Evolutionary conservation across 2,329 filamentous ascomycete genomes (phyloP).

Genomic region (Coleophoma cylindrospora): DNA sequence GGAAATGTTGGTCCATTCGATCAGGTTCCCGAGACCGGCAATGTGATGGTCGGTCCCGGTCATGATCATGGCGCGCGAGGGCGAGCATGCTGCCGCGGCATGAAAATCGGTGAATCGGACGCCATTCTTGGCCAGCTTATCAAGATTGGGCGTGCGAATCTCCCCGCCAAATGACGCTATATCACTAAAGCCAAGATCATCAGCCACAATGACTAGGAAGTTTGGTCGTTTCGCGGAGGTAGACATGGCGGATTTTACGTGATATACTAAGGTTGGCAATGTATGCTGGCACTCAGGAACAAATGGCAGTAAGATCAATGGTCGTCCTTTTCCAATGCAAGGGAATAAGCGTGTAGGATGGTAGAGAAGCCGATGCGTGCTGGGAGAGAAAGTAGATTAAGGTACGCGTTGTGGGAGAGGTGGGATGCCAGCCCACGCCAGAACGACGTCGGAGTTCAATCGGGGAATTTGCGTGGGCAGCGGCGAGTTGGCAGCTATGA

Average conservation of each 20-base stretch:
- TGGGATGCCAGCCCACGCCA: too few species aligned
- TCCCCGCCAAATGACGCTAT: slow-evolving; percentile 49
- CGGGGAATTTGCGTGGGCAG: too few species aligned
- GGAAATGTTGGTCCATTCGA: slow-evolving; percentile 28
- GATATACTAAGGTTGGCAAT: not conserved
- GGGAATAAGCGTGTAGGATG: too few species aligned
- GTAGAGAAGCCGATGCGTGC: too few species aligned
- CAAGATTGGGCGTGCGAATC: slow-evolving; percentile 52
- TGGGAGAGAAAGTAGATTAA: too few species aligned
- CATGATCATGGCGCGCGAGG: slow-evolving; percentile 55
- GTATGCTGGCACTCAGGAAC: not conserved
- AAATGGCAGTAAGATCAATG: too few species aligned
- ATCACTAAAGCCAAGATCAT: slow-evolving; percentile 40
- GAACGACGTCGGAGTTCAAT: too few species aligned
- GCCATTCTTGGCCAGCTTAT: slow-evolving; percentile 43
- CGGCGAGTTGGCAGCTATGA: too few species aligned
- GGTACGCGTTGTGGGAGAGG: too few species aligned
- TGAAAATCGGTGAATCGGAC: slow-evolving; percentile 55
- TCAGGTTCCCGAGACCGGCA: slow-evolving; percentile 44
- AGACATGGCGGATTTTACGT: not conserved
- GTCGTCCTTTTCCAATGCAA: too few species aligned
- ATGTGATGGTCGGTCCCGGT: slow-evolving; percentile 51
- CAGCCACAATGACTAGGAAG: slow-evolving; percentile 40
- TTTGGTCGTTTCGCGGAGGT: slow-evolving; percentile 22
- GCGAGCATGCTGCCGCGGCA: slow-evolving; percentile 54